Evolutionary conservation across 441 rosid genomes (phyloP), one percentile per base, ranked within the genome.

Genomic region (Pelargonium exstipulatum): DNA sequence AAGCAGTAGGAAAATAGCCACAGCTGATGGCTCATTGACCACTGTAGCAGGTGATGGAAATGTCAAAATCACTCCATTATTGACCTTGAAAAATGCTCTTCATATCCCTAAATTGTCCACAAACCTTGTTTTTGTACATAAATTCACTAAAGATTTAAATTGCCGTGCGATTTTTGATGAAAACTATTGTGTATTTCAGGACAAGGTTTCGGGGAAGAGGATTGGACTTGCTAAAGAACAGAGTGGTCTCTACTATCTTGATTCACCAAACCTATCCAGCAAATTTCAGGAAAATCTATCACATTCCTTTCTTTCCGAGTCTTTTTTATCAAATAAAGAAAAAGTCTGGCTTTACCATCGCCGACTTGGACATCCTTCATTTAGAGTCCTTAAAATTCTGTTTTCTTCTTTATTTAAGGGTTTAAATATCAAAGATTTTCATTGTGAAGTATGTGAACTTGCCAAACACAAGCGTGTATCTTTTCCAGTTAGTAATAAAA

Each of bases 141-240:
- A 67, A 12, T 45, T 63, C 5, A 63, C 66, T 37, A 16, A n/a
- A 63, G 66, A 63, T 16, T 16, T 35, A 2, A 0, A 10, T 29
- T 63, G 22, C 43, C 10, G 32, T 63, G 66, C 8, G 9, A 18
- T 0, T 63, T 63, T 63, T 63, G 8, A 26, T 18, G 6, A 1
- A 26, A 18, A 57, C 1, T 10, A 29, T 8, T 26, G 22, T 67
- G 46, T 67, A 22, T 67, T 49, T 32, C 26, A 51, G 48, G 69
- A 65, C 5, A 7, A 65, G 12, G 49, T 13, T 17, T 8, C 55
- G 8, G 55, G 24, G 32, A 65, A 35, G 69, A 66, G 0, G 60
- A 66, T 66, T 66, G 69, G 69, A 66, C 69, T 2, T 66, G 37
- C 57, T 66, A 66, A n/a, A 4, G 69, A 66, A 66, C 10, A 60